Evolutionary conservation across 441 rosid species (phyloP).

Genomic region (Erysimum cheiri): DNA sequence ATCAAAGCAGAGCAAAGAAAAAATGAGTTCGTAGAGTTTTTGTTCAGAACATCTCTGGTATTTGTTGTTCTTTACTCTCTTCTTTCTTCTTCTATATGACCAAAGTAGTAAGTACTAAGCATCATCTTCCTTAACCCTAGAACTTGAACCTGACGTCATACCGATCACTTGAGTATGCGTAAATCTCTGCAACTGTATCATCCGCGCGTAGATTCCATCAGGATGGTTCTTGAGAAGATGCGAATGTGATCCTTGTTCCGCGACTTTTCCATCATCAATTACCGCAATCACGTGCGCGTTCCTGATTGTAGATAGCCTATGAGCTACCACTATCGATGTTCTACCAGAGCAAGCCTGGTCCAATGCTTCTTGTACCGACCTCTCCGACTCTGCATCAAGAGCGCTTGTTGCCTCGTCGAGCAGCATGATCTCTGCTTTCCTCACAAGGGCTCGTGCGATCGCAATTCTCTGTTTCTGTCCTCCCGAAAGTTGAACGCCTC

Average conservation of each 20-base stretch:
- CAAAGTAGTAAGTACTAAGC: slow-evolving; percentile 48
- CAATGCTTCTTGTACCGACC: slow-evolving; percentile 93
- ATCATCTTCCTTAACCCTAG: slow-evolving; percentile 70
- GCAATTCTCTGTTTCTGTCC: slow-evolving; percentile 98
- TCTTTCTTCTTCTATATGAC: slow-evolving; percentile 39
- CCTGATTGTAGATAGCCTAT: slow-evolving; percentile 84
- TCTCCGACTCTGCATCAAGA: slow-evolving; percentile 90
- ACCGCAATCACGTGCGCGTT: slow-evolving; percentile 91
- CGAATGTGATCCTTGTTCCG: slow-evolving; percentile 95
- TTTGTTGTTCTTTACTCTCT: slow-evolving; percentile 41
- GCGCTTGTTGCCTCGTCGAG: slow-evolving; percentile 99
- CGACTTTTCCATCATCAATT: slow-evolving; percentile 93
- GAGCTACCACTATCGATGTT: slow-evolving; percentile 92
- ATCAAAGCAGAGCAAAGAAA: slow-evolving; percentile 17
- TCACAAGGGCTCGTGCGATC: slow-evolving; percentile 80
- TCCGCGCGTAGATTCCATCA: slow-evolving; percentile 89
- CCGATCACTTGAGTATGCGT: slow-evolving; percentile 88
- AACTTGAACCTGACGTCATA: slow-evolving; percentile 85
- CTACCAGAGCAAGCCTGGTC: slow-evolving; percentile 90
- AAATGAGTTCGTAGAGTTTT: slow-evolving; percentile 38
- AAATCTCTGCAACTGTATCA: slow-evolving; percentile 98
- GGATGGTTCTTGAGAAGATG: slow-evolving; percentile 88
- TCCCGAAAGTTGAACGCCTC: slow-evolving; percentile 94
- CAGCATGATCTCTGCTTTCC: slow-evolving; percentile 93
- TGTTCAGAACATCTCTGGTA: slow-evolving; percentile 50